Conservation (phyloP, 2,329 filamentous ascomycete genomes). For the Botryotinia narcissicola region DNA sequence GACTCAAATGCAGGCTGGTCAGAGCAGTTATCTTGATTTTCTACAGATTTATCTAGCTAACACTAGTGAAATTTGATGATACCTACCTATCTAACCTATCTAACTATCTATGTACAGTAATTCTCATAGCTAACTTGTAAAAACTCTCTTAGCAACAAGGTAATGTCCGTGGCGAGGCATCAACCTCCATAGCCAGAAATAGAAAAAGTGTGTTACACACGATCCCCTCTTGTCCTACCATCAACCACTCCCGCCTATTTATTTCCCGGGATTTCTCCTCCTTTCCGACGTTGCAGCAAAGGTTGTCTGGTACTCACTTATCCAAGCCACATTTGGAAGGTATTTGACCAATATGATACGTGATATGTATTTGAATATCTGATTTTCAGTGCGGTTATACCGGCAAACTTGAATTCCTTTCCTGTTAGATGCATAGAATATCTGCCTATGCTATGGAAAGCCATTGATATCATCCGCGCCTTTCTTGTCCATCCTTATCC, state of each 20-base stretch:
- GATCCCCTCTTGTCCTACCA: background rate
- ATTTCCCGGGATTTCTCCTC: background rate
- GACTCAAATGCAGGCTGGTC: background rate
- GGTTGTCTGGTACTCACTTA: background rate
- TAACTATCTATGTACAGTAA: background rate
- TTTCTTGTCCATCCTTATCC: background rate
- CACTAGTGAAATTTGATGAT: fast-evolving
- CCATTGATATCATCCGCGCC: background rate
- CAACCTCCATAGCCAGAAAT: background rate
- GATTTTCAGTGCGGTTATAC: background rate
- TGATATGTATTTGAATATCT: background rate
- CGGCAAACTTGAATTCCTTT: background rate
- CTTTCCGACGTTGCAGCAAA: background rate
- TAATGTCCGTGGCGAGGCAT: fast-evolving
- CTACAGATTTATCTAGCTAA: background rate
- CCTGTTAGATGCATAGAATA: background rate
- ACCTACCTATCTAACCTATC: background rate
- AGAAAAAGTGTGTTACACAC: background rate
- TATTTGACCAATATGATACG: background rate
- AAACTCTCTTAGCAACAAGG: background rate
- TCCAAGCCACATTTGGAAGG: background rate
- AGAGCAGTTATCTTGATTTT: background rate
- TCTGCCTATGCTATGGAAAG: background rate
- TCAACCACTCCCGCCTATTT: background rate
- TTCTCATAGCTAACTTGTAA: background rate